Evolutionary conservation across 257 asterid genomes (phyloP).

Genomic region (Solanum arcanum): DNA sequence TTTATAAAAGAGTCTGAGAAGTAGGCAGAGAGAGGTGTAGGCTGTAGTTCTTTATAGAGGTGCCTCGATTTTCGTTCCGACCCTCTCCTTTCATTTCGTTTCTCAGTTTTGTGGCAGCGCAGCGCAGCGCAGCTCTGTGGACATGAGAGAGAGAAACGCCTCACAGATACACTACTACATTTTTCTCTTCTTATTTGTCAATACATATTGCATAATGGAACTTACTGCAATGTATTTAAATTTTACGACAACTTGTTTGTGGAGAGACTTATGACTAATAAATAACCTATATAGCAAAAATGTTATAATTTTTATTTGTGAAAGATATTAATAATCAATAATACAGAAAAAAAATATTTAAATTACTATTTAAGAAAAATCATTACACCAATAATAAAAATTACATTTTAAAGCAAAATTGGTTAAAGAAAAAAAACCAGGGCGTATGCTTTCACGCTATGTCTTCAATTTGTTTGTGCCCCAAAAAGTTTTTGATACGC

Average conservation of each 20-base stretch:
- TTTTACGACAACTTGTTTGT: background rate
- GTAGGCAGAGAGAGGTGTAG: constrained; percentile 3
- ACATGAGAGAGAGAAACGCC: background rate
- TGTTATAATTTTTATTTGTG: background rate
- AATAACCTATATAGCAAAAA: background rate
- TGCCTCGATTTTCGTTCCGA: constrained; percentile 70
- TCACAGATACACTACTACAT: background rate
- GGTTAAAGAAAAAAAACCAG: too few species aligned
- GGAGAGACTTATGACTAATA: background rate
- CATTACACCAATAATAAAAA: too few species aligned
- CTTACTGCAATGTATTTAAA: background rate
- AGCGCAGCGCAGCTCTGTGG: background rate
- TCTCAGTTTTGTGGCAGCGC: background rate
- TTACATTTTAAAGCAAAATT: too few species aligned
- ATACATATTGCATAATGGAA: too few species aligned
- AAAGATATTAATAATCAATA: background rate
- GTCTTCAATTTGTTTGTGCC: too few species aligned
- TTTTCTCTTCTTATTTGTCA: background rate
- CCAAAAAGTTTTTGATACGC: too few species aligned
- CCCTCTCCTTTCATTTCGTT: constrained; percentile 6
- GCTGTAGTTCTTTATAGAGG: constrained; percentile 21
- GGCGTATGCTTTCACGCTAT: too few species aligned
- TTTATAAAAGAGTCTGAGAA: background rate
- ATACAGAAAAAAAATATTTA: too few species aligned
- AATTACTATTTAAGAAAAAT: too few species aligned